These are phyloP conservation scores for Aureococcus anophagefferens DNA, from an alignment of 108 stramenopile genomes.

Conservation along the genomic window DNA sequence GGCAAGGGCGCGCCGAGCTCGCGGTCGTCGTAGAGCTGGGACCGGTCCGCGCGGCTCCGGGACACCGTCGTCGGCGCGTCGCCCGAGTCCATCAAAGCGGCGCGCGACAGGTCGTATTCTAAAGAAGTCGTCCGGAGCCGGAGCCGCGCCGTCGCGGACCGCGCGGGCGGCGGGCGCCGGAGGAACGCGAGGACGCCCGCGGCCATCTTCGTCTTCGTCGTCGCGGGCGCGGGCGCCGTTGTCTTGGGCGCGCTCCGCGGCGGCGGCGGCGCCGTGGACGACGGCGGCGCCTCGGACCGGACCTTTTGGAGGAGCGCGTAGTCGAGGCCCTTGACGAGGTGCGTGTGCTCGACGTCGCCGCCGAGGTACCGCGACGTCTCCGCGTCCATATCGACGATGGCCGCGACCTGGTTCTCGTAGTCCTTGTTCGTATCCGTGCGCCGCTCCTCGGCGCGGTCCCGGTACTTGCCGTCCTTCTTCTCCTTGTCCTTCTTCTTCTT, in stretches of 20 bases:
- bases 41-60: neutral
- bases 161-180: too few relatives aligned
- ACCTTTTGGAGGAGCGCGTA: slow-evolving; percentile 64
- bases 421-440: slow-evolving; percentile 50
- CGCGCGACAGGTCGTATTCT: too few relatives aligned
- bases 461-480: slow-evolving; percentile 27
- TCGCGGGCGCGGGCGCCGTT: too few relatives aligned
- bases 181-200: too few relatives aligned
- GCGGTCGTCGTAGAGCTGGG: neutral
- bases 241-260: too few relatives aligned
- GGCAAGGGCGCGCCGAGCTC: neutral
- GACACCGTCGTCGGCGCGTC: neutral
- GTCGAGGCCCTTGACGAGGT: slow-evolving; percentile 78
- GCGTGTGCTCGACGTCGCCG: slow-evolving; percentile 74
- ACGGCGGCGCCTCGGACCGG: too few relatives aligned
- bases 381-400: slow-evolving; percentile 33
- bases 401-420: slow-evolving; percentile 7
- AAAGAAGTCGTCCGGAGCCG: too few relatives aligned
- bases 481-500: neutral
- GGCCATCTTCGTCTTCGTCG: too few relatives aligned
- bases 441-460: slow-evolving; percentile 72
- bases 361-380: slow-evolving; percentile 69
- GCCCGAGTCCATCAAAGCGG: too few relatives aligned
- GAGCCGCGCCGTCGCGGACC: too few relatives aligned
- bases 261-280: too few relatives aligned